Conservation (phyloP, 768 basidiomycete genomes). For the Rhodotorula babjevae region DNA sequence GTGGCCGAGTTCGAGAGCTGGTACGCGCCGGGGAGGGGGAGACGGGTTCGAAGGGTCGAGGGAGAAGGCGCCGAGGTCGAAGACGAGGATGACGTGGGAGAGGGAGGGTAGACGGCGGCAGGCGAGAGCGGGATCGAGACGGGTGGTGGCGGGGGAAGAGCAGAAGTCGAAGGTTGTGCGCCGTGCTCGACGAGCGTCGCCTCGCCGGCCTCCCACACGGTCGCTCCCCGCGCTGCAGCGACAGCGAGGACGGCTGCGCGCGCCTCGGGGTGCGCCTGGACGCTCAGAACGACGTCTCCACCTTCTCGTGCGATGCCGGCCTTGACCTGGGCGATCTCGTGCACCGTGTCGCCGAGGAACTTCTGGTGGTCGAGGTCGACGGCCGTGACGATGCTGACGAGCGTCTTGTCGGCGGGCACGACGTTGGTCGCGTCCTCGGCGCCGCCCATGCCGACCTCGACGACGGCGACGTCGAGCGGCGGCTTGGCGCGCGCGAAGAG, state of each 20-base stretch:
- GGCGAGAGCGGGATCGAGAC: slow-evolving; percentile 8
- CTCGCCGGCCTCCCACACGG: slow-evolving; percentile 53
- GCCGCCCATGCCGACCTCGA: slow-evolving; percentile 96
- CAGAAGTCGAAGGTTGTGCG: fast-evolving
- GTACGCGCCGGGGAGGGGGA: slow-evolving; percentile 73
- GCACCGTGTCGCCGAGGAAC: slow-evolving; percentile 73
- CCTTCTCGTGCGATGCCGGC: slow-evolving; percentile 66
- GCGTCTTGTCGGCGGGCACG: slow-evolving; percentile 62
- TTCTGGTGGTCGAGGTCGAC: slow-evolving; percentile 92
- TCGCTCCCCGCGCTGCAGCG: slow-evolving; percentile 50
- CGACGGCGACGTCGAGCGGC: slow-evolving; percentile 66
- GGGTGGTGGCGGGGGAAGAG: neutral
- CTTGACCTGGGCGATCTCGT: slow-evolving; percentile 74
- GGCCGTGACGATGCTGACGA: slow-evolving; percentile 74
- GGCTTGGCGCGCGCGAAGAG: slow-evolving; percentile 60
- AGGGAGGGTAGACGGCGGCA: neutral
- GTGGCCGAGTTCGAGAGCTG: slow-evolving; percentile 78
- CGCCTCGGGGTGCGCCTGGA: slow-evolving; percentile 44
- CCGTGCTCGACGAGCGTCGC: slow-evolving; percentile 13
- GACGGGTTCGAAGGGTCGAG: slow-evolving; percentile 18
- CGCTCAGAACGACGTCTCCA: slow-evolving; percentile 45
- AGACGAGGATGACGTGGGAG: neutral
- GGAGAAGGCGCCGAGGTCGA: neutral
- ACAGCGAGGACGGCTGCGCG: slow-evolving; percentile 49
- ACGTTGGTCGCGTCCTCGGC: slow-evolving; percentile 87